Base-by-base conservation (phyloP, 2,329 filamentous ascomycete species). In the Fusarium continuum region DNA sequence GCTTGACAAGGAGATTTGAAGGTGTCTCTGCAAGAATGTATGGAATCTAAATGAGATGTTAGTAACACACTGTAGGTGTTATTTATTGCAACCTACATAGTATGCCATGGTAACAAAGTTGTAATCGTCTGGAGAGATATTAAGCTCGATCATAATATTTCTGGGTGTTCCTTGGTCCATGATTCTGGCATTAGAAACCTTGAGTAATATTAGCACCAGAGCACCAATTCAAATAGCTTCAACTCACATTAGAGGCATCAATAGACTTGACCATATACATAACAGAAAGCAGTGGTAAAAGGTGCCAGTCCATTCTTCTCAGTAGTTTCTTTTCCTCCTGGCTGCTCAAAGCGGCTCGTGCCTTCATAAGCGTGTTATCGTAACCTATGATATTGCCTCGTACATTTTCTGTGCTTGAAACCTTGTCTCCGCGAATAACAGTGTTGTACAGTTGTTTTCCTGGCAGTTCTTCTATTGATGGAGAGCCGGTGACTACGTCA, bases 101-200 rank as follows among this genome's bases (percentile, higher is more conserved):
- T 36, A 17, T 13, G 29, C 16, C 19, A 74, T 73, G 4, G 71
- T 76, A 28, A 79, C 68, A 16, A 79, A 48, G 34, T 75, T 75
- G 64, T 77, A 79, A 58, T 78, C 65, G 54, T 80, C 73, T 0
- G 76, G 75, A 1, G 75, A 76, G 64, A 80, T 69, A 6, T 64
- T 57, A 2, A 80, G 69, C 61, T 80, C 71, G 8, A 71, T 76
- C 71, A 80, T 70, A 49, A 80, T 80, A 51, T 80, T 79, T 2
- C 64, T 59, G 6, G 69, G 48, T 8, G 77, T 79, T 10, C 76
- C 77, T 29, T 65, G 69, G 43, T 80, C 78, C 78, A 80, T 80
- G 35, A 79, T 79, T 9, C 77, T 72, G 10, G 77, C 77, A 47
- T 79, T 79, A 6, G 77, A 75, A 16, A 39, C 44, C 44, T 47